Evolutionary conservation across 2,329 filamentous ascomycete species (phyloP).

Genomic region (Gnomoniopsis smithogilvyi): DNA sequence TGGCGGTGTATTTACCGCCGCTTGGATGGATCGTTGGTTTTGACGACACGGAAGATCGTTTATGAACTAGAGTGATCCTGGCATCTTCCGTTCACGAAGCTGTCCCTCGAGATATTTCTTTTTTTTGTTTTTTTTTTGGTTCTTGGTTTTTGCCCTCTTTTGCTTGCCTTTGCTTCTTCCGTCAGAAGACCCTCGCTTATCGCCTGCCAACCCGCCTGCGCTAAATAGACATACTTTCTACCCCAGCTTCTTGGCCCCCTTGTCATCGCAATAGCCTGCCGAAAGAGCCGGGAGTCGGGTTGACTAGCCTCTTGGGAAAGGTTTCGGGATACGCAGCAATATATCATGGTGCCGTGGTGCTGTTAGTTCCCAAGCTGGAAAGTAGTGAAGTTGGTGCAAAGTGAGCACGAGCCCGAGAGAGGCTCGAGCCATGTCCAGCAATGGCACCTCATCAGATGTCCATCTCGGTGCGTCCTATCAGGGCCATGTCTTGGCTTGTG

Average conservation of each 20-base stretch:
- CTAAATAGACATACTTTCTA: background rate
- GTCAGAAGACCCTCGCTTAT: background rate
- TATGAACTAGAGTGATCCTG: background rate
- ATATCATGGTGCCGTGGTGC: conserved; percentile 9
- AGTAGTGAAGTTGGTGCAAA: background rate
- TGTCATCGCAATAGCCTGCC: background rate
- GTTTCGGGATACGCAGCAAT: background rate
- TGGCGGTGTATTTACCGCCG: background rate
- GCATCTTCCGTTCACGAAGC: background rate
- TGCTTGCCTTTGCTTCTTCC: background rate
- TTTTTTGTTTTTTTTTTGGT: background rate
- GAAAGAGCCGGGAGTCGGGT: background rate
- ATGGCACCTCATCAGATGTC: conserved; percentile 2
- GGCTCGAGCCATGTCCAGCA: conserved; percentile 11
- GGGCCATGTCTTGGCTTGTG: conserved; percentile 14
- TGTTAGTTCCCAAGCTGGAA: background rate
- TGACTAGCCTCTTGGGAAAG: background rate
- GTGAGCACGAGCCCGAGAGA: background rate
- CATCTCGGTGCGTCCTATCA: conserved; percentile 10
- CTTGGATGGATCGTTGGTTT: background rate
- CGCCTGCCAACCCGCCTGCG: background rate
- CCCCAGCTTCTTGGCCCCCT: background rate
- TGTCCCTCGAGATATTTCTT: background rate
- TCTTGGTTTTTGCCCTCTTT: background rate
- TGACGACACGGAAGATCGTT: background rate